Evolutionary conservation across 257 asterid genomes (phyloP), one percentile per base, ranked within the genome.

Genomic region (Cordia subcordata): DNA sequence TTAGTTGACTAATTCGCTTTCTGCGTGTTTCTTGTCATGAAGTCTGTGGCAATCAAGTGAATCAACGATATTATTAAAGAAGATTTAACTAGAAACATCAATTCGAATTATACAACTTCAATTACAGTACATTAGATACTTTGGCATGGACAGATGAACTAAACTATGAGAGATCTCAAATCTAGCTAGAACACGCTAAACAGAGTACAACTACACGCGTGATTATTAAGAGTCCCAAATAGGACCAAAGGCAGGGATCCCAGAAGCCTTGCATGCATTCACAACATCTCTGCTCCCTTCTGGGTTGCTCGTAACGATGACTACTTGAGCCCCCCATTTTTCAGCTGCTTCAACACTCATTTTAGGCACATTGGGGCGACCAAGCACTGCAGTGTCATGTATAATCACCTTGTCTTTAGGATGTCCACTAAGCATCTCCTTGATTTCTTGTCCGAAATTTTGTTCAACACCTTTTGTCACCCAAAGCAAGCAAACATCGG

Each of bases 241-340:
- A 0, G 94, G 90, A 10, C 84, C 94, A 59, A 80, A 85, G 1
- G 90, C 90, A 15, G 94, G 79, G 60, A 85, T 72, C 50, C 90
- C 94, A 12, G 66, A 62, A 8, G 60, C 74, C 55, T 80, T 80
- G 73, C 94, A 82, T 15, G 87, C 75, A 72, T 76, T 55, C 10
- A 85, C 90, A 8, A 85, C 85, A 60, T 76, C 84, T 68, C 84
- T 73, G 35, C 92, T 86, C 8, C 92, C 95, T 74, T 75, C 81
- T 0, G 95, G 95, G 64, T 85, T 85, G 46, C 90, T 85, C 0
- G 94, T 85, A 52, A 85, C 90, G 16, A 85, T 78, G 39, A 82
- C 94, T 52, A 80, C 88, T 67, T 85, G 82, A 38, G 94, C 94
- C 8, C 78, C 49, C 55, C 81, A 80, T 23, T 47, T 69, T 66